Base-by-base conservation (phyloP, 2,329 filamentous ascomycete species). In the Hypoxylon sp. region DNA sequence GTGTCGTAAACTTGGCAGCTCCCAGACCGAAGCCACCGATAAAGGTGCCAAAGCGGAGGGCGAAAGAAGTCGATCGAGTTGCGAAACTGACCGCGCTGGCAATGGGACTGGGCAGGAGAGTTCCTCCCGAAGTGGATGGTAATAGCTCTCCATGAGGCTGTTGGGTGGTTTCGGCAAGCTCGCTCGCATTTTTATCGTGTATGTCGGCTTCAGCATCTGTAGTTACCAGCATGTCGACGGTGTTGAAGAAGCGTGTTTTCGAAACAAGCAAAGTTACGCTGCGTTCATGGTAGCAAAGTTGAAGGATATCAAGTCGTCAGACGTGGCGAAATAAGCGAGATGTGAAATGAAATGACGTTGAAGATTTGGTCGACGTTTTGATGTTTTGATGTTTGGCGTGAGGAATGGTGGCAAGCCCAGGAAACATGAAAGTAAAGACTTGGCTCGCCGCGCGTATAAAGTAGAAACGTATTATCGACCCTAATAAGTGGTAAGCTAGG, bases 41-140 rank as follows among this genome's bases (percentile, higher is more conserved):
- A n/a, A 81, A 69, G 3, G 81, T 81, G 35, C 81, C 78, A 33
- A 84, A 71, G 4, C 83, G 81, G 20, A 86, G 77, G 26, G 81
- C 81, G 20, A 88, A 75, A 23, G 82, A 81, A 13, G 84, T 83
- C 2, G 85, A 86, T 50, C 83, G 79, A 2, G 85, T 84, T 9
- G 84, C 82, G 40, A 88, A 74, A 63, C 84, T 87, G 51, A 89
- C 79, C 23, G 80, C 80, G 48, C 80, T 82, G 27, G 86, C 86
- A 42, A 88, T 71, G 0, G 84, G 77, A 1, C 73, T 66, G 0
- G 86, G 86, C 0, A 89, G 78, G 15, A 89, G 77, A 9, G 84
- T 87, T 46, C 74, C 69, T 21, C 74, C 72, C 4, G 67, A 59
- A 5, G 63, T 48, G 23, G 67, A 31, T 27, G 63, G 31, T 13